Evolutionary conservation across 495 filamentous ascomycete genomes (phyloP).

Genomic region (Tuber indicum): DNA sequence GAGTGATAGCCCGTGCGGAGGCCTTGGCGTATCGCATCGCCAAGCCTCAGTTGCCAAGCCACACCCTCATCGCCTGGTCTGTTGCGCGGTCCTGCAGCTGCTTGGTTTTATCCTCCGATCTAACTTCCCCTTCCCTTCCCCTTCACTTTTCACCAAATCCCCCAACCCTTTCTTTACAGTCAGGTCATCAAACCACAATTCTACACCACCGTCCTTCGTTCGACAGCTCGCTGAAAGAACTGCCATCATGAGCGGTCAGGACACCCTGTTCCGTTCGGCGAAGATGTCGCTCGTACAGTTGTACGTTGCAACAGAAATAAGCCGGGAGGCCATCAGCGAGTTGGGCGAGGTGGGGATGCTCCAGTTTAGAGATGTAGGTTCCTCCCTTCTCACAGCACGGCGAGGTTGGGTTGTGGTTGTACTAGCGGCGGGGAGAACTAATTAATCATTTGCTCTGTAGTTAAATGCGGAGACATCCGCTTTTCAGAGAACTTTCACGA

Average conservation of each 20-base stretch:
- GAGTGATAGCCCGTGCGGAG: background rate
- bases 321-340: slow-evolving; percentile 92
- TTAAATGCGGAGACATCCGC: slow-evolving; percentile 86
- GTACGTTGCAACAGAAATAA: slow-evolving; percentile 97
- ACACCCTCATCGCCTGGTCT: background rate
- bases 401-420: background rate
- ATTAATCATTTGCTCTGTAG: slow-evolving; percentile 46
- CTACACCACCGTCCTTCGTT: background rate
- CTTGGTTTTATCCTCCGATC: background rate
- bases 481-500: slow-evolving; percentile 94
- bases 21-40: background rate
- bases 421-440: background rate
- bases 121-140: background rate
- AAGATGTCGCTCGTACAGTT: slow-evolving; percentile 99
- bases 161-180: background rate
- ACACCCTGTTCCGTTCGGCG: slow-evolving; percentile 98
- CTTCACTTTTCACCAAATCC: background rate
- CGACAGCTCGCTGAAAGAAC: slow-evolving; percentile 4
- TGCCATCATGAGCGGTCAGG: slow-evolving; percentile 54
- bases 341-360: slow-evolving; percentile 91
- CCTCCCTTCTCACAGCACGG: background rate
- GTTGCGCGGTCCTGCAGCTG: background rate
- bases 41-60: background rate
- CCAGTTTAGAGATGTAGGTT: slow-evolving; percentile 90
- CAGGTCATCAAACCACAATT: background rate